Base-by-base conservation (phyloP, 306 rosid species). In the Cicer yamashitae region DNA sequence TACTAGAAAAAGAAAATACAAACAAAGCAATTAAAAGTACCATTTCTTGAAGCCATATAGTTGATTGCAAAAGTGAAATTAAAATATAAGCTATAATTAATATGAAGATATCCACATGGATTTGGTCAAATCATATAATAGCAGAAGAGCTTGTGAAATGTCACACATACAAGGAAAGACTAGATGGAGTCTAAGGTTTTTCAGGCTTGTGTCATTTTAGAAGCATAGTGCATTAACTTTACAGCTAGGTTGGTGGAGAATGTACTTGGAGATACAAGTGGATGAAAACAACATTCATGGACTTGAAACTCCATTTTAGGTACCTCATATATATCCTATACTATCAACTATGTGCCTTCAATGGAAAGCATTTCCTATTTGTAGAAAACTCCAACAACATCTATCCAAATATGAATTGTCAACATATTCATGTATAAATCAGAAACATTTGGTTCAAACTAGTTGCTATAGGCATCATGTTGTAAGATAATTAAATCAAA, bases 251-350 rank as follows among this genome's bases (percentile, higher is more conserved):
- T 3, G 61, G 6, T 46, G 37, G 80, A 61, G 77, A 52, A 54
- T 78, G 81, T 70, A 83, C 81, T 83, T 75, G 77, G 45, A 30
- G 46, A 61, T 69, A 74, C 68, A 79, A 79, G 83, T 79, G 81
- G 81, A 75, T 75, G 81, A 56, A 71, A 70, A 74, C 81, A 83
- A 74, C 71, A 74, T 25, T 25, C 30, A 25, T 25, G 30, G 30
- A 25, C 30, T 25, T 71, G 72, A 75, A 78, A 70, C 46, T 75
- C 71, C 76, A 71, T 71, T 58, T 76, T 61, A 76, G 70, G 70
- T 80, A 77, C 74, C 82, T 44, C 41, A 44, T 77, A 53, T 10
- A 56, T 76, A 74, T 38, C 70, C 65, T 67, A 30, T 30, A 51
- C 77, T 50, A 67, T 80, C 76, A 75, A 34, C 65, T 11, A 77